Conservation (phyloP, 1,139 yeast genomes). For the Candida labiduridarum region DNA sequence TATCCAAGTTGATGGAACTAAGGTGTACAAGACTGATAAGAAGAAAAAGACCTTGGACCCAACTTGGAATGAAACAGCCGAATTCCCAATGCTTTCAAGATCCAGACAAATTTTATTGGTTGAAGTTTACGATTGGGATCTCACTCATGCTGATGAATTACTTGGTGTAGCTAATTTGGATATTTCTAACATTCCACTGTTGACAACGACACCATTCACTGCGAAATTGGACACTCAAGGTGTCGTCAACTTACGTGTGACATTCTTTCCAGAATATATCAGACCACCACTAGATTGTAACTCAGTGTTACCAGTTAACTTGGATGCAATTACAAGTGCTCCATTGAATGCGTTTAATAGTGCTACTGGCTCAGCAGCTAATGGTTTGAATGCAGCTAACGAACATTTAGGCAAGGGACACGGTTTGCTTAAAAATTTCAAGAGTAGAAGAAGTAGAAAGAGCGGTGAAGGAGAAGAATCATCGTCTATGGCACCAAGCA, state of each 20-base stretch:
- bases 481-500: slow-evolving; percentile 12
- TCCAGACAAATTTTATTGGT: slow-evolving; percentile 51
- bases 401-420: slow-evolving; percentile 53
- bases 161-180: slow-evolving; percentile 57
- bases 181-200: slow-evolving; percentile 49
- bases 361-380: slow-evolving; percentile 47
- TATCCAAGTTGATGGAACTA: slow-evolving; percentile 54
- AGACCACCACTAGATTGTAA: slow-evolving; percentile 55
- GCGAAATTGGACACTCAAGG: slow-evolving; percentile 66
- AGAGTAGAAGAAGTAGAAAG: slow-evolving; percentile 24
- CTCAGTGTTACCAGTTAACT: slow-evolving; percentile 43
- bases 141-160: slow-evolving; percentile 65
- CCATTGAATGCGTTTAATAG: slow-evolving; percentile 52
- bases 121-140: slow-evolving; percentile 74
- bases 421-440: slow-evolving; percentile 37
- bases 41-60: slow-evolving; percentile 71
- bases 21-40: slow-evolving; percentile 58
- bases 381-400: slow-evolving; percentile 38
- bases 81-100: slow-evolving; percentile 65
- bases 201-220: slow-evolving; percentile 45
- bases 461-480: slow-evolving; percentile 9
- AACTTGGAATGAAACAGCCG: slow-evolving; percentile 63
- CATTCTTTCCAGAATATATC: slow-evolving; percentile 66
- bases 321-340: slow-evolving; percentile 44
- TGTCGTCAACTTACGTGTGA: slow-evolving; percentile 49